phyloP scores from a whole-genome alignment of 1,139 yeast genomes.

The Torulaspora globosa region DNA sequence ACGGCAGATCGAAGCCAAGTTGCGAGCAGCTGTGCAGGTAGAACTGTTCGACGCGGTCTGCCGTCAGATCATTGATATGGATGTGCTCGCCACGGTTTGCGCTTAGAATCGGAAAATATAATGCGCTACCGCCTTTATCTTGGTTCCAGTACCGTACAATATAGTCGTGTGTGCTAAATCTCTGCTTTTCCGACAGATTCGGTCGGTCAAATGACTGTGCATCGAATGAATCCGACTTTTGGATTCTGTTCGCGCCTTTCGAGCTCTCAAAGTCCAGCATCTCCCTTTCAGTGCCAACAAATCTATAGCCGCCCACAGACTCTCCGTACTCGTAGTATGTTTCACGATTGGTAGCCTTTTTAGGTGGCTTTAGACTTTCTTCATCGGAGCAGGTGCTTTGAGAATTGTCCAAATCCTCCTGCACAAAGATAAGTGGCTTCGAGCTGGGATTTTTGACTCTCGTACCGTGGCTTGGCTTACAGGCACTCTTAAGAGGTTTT shows the following conservation, averaged over 20 bases:
- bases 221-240: not conserved
- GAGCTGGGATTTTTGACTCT: not conserved
- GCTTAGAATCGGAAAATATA: constrained; percentile 2
- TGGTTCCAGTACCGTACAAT: constrained; percentile 6
- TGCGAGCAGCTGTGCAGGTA: constrained; percentile 16
- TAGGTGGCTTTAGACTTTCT: not conserved
- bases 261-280: constrained; percentile 2
- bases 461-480: not conserved
- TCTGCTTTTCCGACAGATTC: not conserved
- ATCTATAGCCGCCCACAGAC: constrained; percentile 15
- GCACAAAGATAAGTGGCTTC: not conserved
- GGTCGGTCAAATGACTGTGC: constrained; percentile 3
- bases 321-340: constrained; percentile 11
- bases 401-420: not conserved
- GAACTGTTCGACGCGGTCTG: constrained; percentile 28
- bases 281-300: constrained; percentile 12
- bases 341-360: not conserved
- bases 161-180: not conserved
- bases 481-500: not conserved
- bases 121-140: not conserved
- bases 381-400: not conserved
- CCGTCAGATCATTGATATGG: constrained; percentile 14
- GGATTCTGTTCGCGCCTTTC: not conserved
- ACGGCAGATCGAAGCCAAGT: constrained; percentile 18
- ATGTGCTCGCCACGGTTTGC: not conserved